Percentiles rank a stretch among this genome's conserved stretches.
These are phyloP conservation scores for Fistulinella cinereoalba DNA, from an alignment of 1,284 basidiomycete species.

Conservation along the genomic window DNA sequence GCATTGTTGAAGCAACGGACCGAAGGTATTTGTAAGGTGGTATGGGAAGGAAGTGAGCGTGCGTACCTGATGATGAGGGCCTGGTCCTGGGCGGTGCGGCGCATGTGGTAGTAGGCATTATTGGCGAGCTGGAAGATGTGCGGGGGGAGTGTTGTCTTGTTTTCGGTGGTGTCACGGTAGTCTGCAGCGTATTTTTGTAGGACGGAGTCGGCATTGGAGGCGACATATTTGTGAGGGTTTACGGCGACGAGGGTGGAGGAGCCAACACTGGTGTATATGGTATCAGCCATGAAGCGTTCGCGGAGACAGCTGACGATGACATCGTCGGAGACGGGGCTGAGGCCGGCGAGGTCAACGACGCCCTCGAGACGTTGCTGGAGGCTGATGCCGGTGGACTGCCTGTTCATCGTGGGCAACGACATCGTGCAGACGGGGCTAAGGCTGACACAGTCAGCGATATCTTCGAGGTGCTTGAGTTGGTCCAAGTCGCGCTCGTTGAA, in stretches of 20 bases:
- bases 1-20: too few species aligned
- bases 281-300: conserved; percentile 82
- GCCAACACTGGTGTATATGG: conserved; percentile 77
- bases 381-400: conserved; percentile 41
- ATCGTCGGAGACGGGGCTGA: conserved; percentile 69
- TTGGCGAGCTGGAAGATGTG: conserved; percentile 90
- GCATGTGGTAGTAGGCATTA: conserved; percentile 96
- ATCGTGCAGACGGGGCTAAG: too few species aligned
- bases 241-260: conserved; percentile 75
- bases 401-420: conserved; percentile 24
- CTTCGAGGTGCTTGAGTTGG: too few species aligned
- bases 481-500: too few species aligned
- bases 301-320: conserved; percentile 78
- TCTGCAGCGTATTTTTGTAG: conserved; percentile 82
- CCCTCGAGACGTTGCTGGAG: conserved; percentile 66
- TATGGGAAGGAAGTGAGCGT: too few species aligned
- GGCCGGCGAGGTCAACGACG: conserved; percentile 59
- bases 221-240: conserved; percentile 86
- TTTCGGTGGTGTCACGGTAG: conserved; percentile 61
- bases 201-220: conserved; percentile 76
- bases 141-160: conserved; percentile 56
- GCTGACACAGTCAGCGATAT: too few species aligned
- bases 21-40: too few species aligned
- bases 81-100: conserved; percentile 91
- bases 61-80: conserved; percentile 81